Base-by-base conservation (phyloP, 495 filamentous ascomycete genomes). In the Talaromyces stipitatus region DNA sequence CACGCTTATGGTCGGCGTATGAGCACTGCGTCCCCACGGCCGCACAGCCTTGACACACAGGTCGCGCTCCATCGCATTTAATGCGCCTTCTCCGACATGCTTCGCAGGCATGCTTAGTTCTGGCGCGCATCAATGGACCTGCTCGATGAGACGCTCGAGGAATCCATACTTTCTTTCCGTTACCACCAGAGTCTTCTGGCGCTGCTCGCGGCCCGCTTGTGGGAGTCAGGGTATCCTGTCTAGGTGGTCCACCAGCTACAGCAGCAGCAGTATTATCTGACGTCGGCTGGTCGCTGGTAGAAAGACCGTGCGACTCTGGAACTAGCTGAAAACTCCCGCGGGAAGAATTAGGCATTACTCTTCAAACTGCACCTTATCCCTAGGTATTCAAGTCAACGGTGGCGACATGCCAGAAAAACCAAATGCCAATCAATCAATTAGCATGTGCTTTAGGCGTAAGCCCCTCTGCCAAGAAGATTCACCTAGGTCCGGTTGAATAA, bases 31-130 rank as follows among this genome's bases (percentile, higher is more conserved):
- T 63, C n/a, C 67, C 66, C 50, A 77, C 72, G 43, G 79, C 75
- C 43, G 65, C 55, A 57, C 83, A 86, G 57, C 82, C 78, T 16
- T 70, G 68, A 66, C 83, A 86, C 2, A 41, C 51, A 2, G 83
- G 83, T 59, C 70, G 66, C n/a, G 62, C 71, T 23, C 80, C 82
- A 54, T 78, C 79, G 59, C 82, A 85, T 64, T 84, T 85, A 57
- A 80, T 78, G 61, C 85, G 85, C 41, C 87, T 77, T 61, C 85
- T 81, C 28, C 87, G 74, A 69, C 87, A 90, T 22, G 86, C 81
- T 77, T 87, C 87, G 62, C 87, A 90, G 16, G 87, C 87, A 28
- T 76, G 72, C 0, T 69, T 66, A 6, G 77, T 73, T n/a, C 78
- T 72, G 11, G 64, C 68, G 23, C 67, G 68, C 18, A 10, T 22